Evolutionary conservation across 1,139 yeast genomes (phyloP), one percentile per base, ranked within the genome.

Genomic region (Arxiozyma slooffiae): DNA sequence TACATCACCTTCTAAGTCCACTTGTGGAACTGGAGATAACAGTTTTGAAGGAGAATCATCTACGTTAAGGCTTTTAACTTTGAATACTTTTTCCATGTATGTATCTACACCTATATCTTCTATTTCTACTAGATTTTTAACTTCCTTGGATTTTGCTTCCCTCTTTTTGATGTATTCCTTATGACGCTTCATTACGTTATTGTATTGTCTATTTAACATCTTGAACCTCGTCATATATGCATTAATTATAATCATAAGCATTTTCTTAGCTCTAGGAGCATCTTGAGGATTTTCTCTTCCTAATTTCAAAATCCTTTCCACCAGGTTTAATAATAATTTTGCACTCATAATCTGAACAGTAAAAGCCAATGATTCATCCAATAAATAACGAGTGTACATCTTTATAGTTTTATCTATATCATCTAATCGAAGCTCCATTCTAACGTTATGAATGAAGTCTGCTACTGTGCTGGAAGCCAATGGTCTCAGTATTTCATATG

Each of bases 291-390:
- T 67, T 51, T 67, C 69, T 60, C 84, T 84, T 9, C 90, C 92
- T 58, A 90, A 70, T 61, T 85, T 85, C 80, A 86, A 77, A 44
- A 94, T 85, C 49, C 95, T 74, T 60, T 94, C 98, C 26, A 92
- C 94, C 59, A 94, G 73, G 65, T 92, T 94, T 56, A 92, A 71
- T 38, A 94, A 70, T 38, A 94, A 73, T 67, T 90, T 92, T 4
- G 97, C 97, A 70, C 97, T 87, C 97, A 92, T 89, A 21, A 92
- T 87, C 67, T 94, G 98, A 41, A 90, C 96, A 7, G 96, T 87
- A 52, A 89, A 76, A 1, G 96, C 95, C 57, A 94, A 71, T 0
- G 94, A 74, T 58, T 81, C 82, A 63, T 92, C 97, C 59, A 85
- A 85, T 56, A 94, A 73, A 58, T 88, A 81, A 41, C 77, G 80